phyloP scores from a whole-genome alignment of 495 filamentous ascomycete species.

The Neurospora sp. region DNA sequence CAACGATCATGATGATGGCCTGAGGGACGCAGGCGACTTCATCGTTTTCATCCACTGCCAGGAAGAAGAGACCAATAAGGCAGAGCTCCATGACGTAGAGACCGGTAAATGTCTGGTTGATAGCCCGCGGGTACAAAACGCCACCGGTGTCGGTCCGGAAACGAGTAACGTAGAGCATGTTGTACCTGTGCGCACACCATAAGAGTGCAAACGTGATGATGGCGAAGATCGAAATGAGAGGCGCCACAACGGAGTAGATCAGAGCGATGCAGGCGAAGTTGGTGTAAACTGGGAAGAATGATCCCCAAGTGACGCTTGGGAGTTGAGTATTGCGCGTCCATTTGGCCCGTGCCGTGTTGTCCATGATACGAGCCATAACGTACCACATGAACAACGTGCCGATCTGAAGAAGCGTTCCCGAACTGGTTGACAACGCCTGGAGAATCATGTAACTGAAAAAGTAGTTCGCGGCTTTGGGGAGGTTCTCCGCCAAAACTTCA shows the following conservation, averaged over 20 bases:
- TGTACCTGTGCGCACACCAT: slow-evolving; percentile 94
- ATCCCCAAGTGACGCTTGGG: slow-evolving; percentile 77
- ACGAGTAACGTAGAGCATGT: slow-evolving; percentile 90
- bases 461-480: slow-evolving; percentile 87
- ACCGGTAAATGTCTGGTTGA: slow-evolving; percentile 94
- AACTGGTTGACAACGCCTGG: slow-evolving; percentile 82
- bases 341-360: slow-evolving; percentile 82
- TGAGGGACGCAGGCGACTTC: slow-evolving; percentile 63
- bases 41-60: slow-evolving; percentile 54
- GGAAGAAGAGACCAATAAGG: slow-evolving; percentile 83
- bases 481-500: slow-evolving; percentile 63
- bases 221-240: slow-evolving; percentile 87
- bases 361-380: slow-evolving; percentile 63
- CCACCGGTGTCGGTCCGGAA: slow-evolving; percentile 89
- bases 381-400: slow-evolving; percentile 69
- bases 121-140: slow-evolving; percentile 80
- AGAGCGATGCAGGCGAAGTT: slow-evolving; percentile 90
- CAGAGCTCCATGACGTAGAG: slow-evolving; percentile 92
- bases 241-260: slow-evolving; percentile 84
- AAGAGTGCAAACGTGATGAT: slow-evolving; percentile 89
- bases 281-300: slow-evolving; percentile 91
- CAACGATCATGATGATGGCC: slow-evolving; percentile 81
- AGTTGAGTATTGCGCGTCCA: slow-evolving; percentile 76
- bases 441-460: slow-evolving; percentile 98
- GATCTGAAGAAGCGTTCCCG: slow-evolving; percentile 83